phyloP scores from a whole-genome alignment of 2,329 filamentous ascomycete species.

The Gnomoniopsis sp. region DNA sequence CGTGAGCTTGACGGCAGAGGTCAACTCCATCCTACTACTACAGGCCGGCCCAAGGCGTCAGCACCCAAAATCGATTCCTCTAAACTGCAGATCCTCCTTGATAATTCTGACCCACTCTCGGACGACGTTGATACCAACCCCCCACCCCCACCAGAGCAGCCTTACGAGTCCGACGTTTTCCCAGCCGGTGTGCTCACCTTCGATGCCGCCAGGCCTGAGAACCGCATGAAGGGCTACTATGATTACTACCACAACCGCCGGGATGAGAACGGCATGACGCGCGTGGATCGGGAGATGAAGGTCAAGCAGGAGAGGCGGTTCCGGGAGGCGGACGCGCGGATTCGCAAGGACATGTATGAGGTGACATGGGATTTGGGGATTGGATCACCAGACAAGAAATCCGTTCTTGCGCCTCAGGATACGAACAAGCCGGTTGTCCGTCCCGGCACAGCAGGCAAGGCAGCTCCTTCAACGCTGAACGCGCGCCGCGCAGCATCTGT shows the following conservation, averaged over 20 bases:
- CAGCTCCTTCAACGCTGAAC: slow-evolving; percentile 46
- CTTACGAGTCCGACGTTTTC: slow-evolving; percentile 68
- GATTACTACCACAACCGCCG: slow-evolving; percentile 58
- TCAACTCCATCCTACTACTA: slow-evolving; percentile 54
- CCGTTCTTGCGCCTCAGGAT: slow-evolving; percentile 25
- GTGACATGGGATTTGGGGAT: slow-evolving; percentile 28
- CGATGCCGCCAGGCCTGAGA: slow-evolving; percentile 54
- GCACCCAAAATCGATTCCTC: slow-evolving; percentile 49
- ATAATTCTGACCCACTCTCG: slow-evolving; percentile 40
- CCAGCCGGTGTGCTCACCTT: slow-evolving; percentile 55
- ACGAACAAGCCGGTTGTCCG: slow-evolving; percentile 17
- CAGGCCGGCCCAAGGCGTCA: slow-evolving; percentile 57
- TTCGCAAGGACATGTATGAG: slow-evolving; percentile 62
- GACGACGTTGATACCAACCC: slow-evolving; percentile 40
- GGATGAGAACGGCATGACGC: slow-evolving; percentile 64
- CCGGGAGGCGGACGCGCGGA: slow-evolving; percentile 61
- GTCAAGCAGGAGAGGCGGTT: slow-evolving; percentile 47
- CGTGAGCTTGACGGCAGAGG: slow-evolving; percentile 59
- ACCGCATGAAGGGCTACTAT: slow-evolving; percentile 60
- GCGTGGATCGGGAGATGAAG: slow-evolving; percentile 58
- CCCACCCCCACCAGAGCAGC: slow-evolving; percentile 39
- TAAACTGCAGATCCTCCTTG: slow-evolving; percentile 61
- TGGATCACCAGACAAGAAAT: slow-evolving; percentile 40
- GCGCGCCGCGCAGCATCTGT: slow-evolving; percentile 54
- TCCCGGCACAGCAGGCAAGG: slow-evolving; percentile 9